phyloP scores from a whole-genome alignment of 2,329 filamentous ascomycete genomes.

The Botryotinia calthae region DNA sequence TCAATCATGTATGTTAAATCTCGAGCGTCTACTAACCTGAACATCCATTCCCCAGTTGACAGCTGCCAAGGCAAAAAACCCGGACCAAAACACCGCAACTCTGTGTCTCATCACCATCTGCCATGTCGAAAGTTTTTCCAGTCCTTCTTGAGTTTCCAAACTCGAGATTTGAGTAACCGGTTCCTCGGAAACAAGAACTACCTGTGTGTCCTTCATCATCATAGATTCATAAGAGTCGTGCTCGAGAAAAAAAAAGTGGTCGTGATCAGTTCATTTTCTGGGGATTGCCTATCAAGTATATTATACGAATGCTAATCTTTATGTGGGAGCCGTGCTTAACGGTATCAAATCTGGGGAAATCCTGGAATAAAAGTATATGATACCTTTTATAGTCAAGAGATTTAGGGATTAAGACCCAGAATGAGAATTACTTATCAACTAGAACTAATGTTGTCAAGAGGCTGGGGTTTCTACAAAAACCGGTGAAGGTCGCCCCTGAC shows the following conservation, averaged over 20 bases:
- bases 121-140: constrained; percentile 13
- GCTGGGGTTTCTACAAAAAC: not conserved
- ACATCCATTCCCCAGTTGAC: constrained; percentile 20
- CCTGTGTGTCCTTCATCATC: constrained; percentile 1
- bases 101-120: constrained; percentile 15
- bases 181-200: not conserved
- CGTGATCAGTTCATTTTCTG: not conserved
- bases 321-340: not conserved
- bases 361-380: not conserved
- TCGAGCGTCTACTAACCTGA: constrained; percentile 7
- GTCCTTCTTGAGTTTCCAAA: not conserved
- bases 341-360: constrained; percentile 11
- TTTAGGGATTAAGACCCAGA: not conserved
- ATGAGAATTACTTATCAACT: not conserved
- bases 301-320: not conserved
- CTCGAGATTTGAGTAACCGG: not conserved
- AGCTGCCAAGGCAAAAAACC: constrained; percentile 15
- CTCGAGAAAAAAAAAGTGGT: not conserved
- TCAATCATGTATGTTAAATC: no score
- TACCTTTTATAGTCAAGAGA: not conserved
- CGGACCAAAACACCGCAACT: constrained; percentile 18
- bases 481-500: constrained; percentile 10
- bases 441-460: not conserved
- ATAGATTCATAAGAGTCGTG: not conserved
- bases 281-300: not conserved